Conservation (phyloP, 371 early-diverging fungal genomes). For the Mucor mucedo region DNA sequence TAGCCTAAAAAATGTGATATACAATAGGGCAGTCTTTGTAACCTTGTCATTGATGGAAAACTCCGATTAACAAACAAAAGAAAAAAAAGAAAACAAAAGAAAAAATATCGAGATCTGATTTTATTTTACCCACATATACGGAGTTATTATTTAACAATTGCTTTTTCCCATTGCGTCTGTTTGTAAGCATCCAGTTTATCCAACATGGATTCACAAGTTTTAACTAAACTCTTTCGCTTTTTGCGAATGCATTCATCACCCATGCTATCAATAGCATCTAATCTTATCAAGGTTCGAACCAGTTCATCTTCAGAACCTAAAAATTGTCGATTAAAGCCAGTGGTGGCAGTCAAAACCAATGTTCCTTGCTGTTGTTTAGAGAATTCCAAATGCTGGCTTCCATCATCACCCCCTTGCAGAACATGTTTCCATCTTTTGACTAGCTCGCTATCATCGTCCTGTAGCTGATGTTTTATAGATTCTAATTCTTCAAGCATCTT, state of each 20-base stretch:
- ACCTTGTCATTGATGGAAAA: neutral
- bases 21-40: conserved; percentile 22
- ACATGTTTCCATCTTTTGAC: conserved; percentile 13
- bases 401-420: neutral
- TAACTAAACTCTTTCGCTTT: conserved; percentile 37
- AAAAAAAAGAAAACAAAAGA: conserved; percentile 10
- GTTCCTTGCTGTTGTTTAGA: conserved; percentile 23
- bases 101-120: neutral
- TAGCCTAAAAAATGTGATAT: conserved; percentile 32
- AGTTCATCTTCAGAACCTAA: conserved; percentile 40
- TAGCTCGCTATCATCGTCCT: conserved; percentile 6
- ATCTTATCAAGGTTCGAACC: conserved; percentile 35
- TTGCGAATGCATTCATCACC: conserved; percentile 40
- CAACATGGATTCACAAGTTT: conserved; percentile 36
- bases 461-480: conserved; percentile 3
- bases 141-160: neutral
- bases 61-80: conserved; percentile 3
- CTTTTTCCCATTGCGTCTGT: conserved; percentile 43
- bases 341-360: conserved; percentile 26
- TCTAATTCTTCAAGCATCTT: conserved; percentile 8
- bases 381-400: conserved; percentile 3
- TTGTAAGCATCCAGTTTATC: conserved; percentile 45
- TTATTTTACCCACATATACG: too few species aligned
- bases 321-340: conserved; percentile 28
- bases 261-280: conserved; percentile 42